Evolutionary conservation across 768 basidiomycete species (phyloP).

Genomic region (Neoboletus subvelutipes): DNA sequence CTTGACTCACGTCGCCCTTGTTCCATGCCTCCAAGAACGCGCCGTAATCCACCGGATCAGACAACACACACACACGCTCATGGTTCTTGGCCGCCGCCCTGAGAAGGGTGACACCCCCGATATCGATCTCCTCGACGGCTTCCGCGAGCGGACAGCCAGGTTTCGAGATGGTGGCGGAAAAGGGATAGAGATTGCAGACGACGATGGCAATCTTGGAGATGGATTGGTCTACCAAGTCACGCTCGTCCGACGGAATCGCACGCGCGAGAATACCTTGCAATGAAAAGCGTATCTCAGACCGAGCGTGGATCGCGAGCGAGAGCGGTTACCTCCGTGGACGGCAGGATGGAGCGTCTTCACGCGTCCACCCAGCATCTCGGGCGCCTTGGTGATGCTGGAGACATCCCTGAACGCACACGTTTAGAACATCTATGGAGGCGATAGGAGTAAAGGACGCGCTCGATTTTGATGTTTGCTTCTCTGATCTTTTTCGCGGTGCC

Average conservation of each 20-base stretch:
- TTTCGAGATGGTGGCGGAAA: constrained; percentile 85
- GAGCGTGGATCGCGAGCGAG: background rate
- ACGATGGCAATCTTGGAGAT: constrained; percentile 96
- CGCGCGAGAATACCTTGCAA: constrained; percentile 87
- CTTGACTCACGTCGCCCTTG: constrained; percentile 70
- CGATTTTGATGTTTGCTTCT: constrained; percentile 86
- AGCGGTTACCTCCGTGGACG: constrained; percentile 83
- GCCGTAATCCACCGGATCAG: constrained; percentile 85
- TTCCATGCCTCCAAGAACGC: constrained; percentile 79
- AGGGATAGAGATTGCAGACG: constrained; percentile 99
- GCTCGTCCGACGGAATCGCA: constrained; percentile 84
- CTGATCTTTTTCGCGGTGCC: constrained; percentile 98
- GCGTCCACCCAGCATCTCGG: constrained; percentile 97
- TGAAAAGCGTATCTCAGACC: constrained; percentile 1
- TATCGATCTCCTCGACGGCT: constrained; percentile 97
- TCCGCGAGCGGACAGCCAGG: constrained; percentile 87
- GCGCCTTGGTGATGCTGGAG: constrained; percentile 94
- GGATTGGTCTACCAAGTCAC: constrained; percentile 76
- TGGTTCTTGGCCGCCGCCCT: constrained; percentile 99
- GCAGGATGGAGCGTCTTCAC: constrained; percentile 98
- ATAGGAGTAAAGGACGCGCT: constrained; percentile 56
- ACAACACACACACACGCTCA: constrained; percentile 84
- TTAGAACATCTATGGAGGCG: constrained; percentile 9
- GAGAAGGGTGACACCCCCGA: constrained; percentile 96
- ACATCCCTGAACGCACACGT: constrained; percentile 68